Percentiles rank a stretch among this genome's conserved stretches.
These are phyloP conservation scores for Berberis vulgaris DNA, from an alignment of 164 flowering plant genomes.

Conservation along the genomic window DNA sequence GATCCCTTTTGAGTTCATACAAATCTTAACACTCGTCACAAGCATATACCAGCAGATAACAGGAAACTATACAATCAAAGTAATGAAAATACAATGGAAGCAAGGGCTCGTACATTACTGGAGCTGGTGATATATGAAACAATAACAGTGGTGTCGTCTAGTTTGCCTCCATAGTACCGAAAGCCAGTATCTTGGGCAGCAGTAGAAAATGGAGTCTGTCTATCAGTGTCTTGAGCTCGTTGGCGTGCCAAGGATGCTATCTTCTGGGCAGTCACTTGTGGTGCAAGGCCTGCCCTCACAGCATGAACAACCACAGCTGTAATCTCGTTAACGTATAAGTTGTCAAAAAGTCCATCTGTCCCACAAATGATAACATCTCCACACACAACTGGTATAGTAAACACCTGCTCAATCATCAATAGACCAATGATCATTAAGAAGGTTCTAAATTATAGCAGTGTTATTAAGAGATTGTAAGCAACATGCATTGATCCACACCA, in stretches of 20 bases:
- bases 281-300: constrained; percentile 71
- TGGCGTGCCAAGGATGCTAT: constrained; percentile 92
- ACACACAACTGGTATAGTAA: constrained; percentile 62
- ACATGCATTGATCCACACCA: too few species aligned
- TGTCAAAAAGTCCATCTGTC: constrained; percentile 91
- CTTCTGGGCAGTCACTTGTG: constrained; percentile 87
- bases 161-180: constrained; percentile 91
- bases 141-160: constrained; percentile 84
- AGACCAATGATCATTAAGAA: not conserved
- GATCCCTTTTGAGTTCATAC: too few species aligned
- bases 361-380: constrained; percentile 90
- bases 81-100: not conserved
- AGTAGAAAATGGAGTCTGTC: constrained; percentile 91
- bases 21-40: too few species aligned
- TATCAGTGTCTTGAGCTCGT: constrained; percentile 67
- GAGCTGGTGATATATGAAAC: constrained; percentile 64
- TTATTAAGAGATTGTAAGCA: not conserved
- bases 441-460: not conserved
- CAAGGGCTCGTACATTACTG: constrained; percentile 18
- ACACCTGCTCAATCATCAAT: constrained; percentile 37
- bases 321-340: constrained; percentile 79
- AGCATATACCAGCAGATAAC: too few species aligned
- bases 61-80: too few species aligned
- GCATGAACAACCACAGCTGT: constrained; percentile 86
- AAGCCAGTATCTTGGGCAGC: constrained; percentile 95